These are phyloP conservation scores for Rhynchosporium agropyri DNA, from an alignment of 2,329 filamentous ascomycete species.

Conservation along the genomic window DNA sequence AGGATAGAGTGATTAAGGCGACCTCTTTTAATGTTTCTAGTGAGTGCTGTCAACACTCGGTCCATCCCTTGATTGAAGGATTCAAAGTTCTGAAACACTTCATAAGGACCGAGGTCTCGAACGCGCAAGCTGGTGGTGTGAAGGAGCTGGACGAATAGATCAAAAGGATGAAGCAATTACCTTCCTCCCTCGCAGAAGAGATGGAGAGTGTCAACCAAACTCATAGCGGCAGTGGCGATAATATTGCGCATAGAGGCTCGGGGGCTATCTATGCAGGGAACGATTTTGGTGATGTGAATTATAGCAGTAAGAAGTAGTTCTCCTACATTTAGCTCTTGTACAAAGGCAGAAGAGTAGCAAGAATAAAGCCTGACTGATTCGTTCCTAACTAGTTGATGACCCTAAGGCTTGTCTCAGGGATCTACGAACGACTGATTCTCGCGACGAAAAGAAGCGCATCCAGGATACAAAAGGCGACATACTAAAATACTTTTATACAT, in stretches of 20 bases:
- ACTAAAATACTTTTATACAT: slow-evolving; percentile 16
- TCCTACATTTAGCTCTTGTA: no score
- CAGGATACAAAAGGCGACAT: slow-evolving; percentile 31
- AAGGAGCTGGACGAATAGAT: background rate
- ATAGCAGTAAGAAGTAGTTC: background rate
- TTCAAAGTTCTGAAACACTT: no score
- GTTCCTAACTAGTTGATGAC: no score
- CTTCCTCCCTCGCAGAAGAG: background rate
- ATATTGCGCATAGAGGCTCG: background rate
- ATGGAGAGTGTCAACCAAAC: background rate
- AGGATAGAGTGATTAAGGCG: no score
- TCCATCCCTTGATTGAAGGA: no score
- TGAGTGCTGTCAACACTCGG: no score
- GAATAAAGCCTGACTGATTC: no score
- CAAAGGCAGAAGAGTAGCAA: no score
- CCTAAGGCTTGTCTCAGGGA: slow-evolving; percentile 14
- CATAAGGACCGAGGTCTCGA: no score
- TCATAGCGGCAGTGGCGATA: background rate
- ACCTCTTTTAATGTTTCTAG: no score
- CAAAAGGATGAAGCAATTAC: background rate
- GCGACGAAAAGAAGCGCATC: slow-evolving; percentile 21
- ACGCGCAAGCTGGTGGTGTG: no score
- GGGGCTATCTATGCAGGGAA: background rate
- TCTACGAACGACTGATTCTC: slow-evolving; percentile 16
- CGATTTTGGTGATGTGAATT: background rate